phyloP scores from a whole-genome alignment of 331 rosid genomes.

The Prunus yedoensis region DNA sequence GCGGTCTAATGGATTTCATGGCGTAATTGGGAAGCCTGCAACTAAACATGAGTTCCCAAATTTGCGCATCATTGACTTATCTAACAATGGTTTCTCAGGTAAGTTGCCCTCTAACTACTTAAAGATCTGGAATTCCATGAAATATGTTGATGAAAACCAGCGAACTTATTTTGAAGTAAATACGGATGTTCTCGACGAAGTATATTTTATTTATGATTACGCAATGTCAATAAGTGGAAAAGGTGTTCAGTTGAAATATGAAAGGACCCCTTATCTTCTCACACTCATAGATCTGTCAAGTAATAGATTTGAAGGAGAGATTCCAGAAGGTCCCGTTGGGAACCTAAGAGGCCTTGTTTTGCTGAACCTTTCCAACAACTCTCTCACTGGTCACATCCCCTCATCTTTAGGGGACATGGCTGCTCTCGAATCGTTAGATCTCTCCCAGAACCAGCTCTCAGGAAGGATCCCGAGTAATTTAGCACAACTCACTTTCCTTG shows the following conservation, averaged over 20 bases:
- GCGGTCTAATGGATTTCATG: slow-evolving; percentile 6
- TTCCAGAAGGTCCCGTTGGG: not conserved
- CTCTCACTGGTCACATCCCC: too few species aligned
- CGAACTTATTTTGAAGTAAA: too few species aligned
- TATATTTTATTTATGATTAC: not conserved
- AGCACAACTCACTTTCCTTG: too few species aligned
- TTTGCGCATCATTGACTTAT: slow-evolving; percentile 9
- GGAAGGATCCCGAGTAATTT: too few species aligned
- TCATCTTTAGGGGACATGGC: too few species aligned
- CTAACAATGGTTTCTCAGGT: not conserved
- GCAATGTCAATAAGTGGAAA: not conserved
- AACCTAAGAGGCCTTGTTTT: not conserved
- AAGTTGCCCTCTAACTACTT: not conserved
- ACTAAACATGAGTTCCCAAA: not conserved
- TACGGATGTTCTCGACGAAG: too few species aligned
- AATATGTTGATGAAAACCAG: not conserved
- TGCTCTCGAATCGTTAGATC: too few species aligned
- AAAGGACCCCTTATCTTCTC: not conserved
- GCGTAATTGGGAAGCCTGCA: not conserved
- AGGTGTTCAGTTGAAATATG: not conserved
- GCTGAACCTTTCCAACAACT: too few species aligned
- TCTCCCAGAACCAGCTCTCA: too few species aligned
- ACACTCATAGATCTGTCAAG: not conserved
- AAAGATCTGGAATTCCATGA: not conserved
- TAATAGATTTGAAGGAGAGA: slow-evolving; percentile 20